These are phyloP conservation scores for Lachnum nothofagi DNA, from an alignment of 2,329 filamentous ascomycete species.

Conservation along the genomic window DNA sequence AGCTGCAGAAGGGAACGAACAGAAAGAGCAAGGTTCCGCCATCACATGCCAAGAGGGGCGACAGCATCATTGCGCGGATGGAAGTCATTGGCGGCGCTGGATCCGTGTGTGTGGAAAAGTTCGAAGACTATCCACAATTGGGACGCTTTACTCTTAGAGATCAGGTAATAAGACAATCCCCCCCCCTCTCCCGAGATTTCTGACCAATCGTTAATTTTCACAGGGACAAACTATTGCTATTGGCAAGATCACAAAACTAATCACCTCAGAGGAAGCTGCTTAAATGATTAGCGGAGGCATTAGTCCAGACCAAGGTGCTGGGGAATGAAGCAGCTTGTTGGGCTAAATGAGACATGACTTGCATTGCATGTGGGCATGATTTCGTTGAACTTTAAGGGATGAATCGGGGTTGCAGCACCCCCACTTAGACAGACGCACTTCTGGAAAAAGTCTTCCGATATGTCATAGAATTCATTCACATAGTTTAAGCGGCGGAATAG, in stretches of 20 bases:
- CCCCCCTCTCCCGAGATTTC: slow-evolving; percentile 13
- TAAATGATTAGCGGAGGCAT: slow-evolving; percentile 9
- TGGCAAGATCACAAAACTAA: slow-evolving; percentile 95
- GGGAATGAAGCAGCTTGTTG: background rate
- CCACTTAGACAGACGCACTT: no score
- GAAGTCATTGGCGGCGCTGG: slow-evolving; percentile 81
- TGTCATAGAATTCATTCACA: no score
- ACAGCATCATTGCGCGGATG: slow-evolving; percentile 86
- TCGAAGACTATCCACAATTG: slow-evolving; percentile 93
- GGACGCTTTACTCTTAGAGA: slow-evolving; percentile 86
- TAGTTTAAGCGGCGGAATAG: no score
- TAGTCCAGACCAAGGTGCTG: background rate
- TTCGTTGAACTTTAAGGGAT: no score
- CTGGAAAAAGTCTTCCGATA: no score
- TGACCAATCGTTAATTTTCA: slow-evolving; percentile 26
- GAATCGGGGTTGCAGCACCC: no score
- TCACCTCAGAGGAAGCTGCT: slow-evolving; percentile 37
- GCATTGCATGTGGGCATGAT: slow-evolving; percentile 2
- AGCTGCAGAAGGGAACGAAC: slow-evolving; percentile 88
- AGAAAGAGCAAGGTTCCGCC: slow-evolving; percentile 91
- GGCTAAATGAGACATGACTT: slow-evolving; percentile 5
- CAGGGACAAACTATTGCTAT: slow-evolving; percentile 99
- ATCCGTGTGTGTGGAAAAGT: slow-evolving; percentile 85
- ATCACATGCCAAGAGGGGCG: slow-evolving; percentile 76
- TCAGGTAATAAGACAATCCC: slow-evolving; percentile 53